A percentile compares a stretch with the other conserved stretches of the same genome.
Conservation (phyloP, 2,329 filamentous ascomycete species). For the Phyllosticta paracitricarpa region DNA sequence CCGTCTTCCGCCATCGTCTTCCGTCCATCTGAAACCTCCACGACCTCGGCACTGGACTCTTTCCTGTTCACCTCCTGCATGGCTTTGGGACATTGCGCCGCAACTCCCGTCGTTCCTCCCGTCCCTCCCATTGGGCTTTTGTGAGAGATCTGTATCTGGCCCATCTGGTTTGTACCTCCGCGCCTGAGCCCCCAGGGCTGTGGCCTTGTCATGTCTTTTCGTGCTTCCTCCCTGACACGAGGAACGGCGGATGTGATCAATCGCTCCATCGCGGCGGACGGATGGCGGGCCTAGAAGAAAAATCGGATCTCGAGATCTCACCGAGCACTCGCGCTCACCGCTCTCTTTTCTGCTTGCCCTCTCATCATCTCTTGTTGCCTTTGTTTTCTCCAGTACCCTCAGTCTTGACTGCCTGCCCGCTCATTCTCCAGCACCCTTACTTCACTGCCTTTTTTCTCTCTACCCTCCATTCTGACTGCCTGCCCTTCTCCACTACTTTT, state of each 20-base stretch:
- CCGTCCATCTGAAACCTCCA: background rate
- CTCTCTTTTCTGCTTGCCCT: background rate
- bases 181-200: background rate
- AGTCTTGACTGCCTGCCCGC: background rate
- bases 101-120: background rate
- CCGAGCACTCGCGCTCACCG: background rate
- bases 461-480: background rate
- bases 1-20: background rate
- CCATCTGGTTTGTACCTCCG: background rate
- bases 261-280: background rate
- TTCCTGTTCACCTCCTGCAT: background rate
- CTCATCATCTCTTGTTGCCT: background rate
- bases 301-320: background rate
- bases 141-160: background rate
- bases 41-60: background rate
- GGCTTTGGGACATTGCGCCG: background rate
- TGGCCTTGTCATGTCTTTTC: background rate
- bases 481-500: background rate
- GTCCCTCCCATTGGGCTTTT: background rate
- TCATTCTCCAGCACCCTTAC: background rate
- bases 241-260: background rate
- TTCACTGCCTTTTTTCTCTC: background rate
- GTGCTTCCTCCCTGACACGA: background rate
- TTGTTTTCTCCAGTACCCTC: background rate
- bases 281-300: background rate